Percentiles rank a stretch among this genome's conserved stretches.
phyloP scores from a whole-genome alignment of 495 filamentous ascomycete species.

The Penicillium lividum region DNA sequence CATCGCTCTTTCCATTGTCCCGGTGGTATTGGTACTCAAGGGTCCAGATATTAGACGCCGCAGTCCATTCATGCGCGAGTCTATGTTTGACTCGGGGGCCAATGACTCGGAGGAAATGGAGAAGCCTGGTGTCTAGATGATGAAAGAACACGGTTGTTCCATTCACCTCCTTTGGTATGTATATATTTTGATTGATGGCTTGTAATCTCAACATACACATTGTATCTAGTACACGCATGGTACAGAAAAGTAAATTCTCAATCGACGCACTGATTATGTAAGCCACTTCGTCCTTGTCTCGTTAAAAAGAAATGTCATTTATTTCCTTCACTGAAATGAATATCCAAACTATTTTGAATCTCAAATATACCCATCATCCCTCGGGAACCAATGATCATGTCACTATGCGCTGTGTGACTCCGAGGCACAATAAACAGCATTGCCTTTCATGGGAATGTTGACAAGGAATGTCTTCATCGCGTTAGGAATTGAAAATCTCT shows the following conservation, averaged over 20 bases:
- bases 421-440: not conserved
- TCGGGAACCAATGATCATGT: not conserved
- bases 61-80: constrained; percentile 43
- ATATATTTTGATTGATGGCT: not conserved
- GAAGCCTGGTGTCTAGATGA: constrained; percentile 9
- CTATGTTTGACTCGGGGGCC: constrained; percentile 26
- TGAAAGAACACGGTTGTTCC: not conserved
- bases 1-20: constrained; percentile 37
- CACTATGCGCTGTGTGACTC: not conserved
- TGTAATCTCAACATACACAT: no score
- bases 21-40: constrained; percentile 35
- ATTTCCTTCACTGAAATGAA: not conserved
- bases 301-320: no score
- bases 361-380: no score
- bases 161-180: no score
- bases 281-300: no score
- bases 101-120: constrained; percentile 12
- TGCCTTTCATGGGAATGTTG: not conserved
- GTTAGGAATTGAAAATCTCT: not conserved
- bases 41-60: constrained; percentile 35
- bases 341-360: no score
- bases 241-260: no score
- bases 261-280: no score
- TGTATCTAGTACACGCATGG: no score
- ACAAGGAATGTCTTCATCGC: not conserved